Conservation (phyloP, 1,139 yeast species). For the Candida pseudoviswanathii region DNA sequence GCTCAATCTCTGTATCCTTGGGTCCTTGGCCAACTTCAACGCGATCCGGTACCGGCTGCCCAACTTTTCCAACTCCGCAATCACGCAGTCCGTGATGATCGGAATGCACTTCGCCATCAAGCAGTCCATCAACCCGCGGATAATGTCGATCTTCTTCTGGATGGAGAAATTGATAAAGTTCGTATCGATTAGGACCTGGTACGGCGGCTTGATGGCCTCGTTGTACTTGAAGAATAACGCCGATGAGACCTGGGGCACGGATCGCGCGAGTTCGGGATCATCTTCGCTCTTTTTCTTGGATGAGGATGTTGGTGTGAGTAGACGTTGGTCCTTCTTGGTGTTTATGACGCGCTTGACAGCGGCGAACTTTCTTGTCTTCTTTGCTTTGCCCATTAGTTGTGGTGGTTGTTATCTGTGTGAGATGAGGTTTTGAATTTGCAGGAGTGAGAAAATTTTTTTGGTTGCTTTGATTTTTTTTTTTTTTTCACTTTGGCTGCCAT, state of each 20-base stretch:
- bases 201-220: constrained; percentile 93
- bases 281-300: constrained; percentile 33
- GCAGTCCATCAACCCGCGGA: constrained; percentile 95
- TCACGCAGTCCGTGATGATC: constrained; percentile 92
- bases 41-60: constrained; percentile 96
- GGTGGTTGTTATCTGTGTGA: background rate
- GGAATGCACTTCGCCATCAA: constrained; percentile 95
- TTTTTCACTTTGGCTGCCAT: background rate
- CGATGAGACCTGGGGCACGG: constrained; percentile 92
- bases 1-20: constrained; percentile 80
- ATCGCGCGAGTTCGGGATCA: constrained; percentile 81
- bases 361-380: constrained; percentile 96
- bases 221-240: constrained; percentile 94
- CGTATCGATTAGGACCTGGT: constrained; percentile 92
- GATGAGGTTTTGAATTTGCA: background rate
- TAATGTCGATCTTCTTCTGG: constrained; percentile 90
- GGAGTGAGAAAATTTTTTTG: no score
- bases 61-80: constrained; percentile 95
- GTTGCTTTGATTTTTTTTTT: no score
- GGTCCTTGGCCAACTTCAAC: constrained; percentile 87
- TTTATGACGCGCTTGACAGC: constrained; percentile 79
- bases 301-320: constrained; percentile 36
- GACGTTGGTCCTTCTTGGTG: constrained; percentile 64
- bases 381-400: constrained; percentile 80
- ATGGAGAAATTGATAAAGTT: constrained; percentile 95